A percentile compares a stretch with the other conserved stretches of the same genome.
These are phyloP conservation scores for Trametes polyzona DNA, from an alignment of 1,284 basidiomycete species.

Conservation along the genomic window DNA sequence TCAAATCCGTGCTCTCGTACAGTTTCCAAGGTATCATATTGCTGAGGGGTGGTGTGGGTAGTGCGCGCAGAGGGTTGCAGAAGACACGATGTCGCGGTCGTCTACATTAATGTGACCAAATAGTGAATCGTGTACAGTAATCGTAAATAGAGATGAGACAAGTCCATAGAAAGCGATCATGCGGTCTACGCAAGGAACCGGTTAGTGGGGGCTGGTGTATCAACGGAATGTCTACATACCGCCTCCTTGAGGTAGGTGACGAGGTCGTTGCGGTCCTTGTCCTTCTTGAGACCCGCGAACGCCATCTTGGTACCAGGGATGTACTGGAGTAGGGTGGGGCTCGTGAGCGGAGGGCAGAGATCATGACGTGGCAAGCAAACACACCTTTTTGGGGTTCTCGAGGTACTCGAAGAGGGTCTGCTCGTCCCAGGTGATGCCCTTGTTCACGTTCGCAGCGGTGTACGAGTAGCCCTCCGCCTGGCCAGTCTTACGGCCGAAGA, in stretches of 20 bases:
- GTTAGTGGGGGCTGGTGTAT: too few relatives aligned
- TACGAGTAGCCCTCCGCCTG: conserved; percentile 89
- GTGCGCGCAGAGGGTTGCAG: conserved; percentile 2
- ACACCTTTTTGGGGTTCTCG: conserved; percentile 94
- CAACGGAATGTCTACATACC: too few relatives aligned
- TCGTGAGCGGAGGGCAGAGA: conserved; percentile 12
- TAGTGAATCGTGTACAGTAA: conserved; percentile 22
- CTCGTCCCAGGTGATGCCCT: conserved; percentile 87
- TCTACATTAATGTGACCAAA: conserved; percentile 32
- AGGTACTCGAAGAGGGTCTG: conserved; percentile 93
- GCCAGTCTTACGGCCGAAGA: conserved; percentile 91
- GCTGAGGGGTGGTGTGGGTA: conserved; percentile 12
- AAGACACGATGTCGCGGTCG: conserved; percentile 25
- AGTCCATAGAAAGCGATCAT: neutral
- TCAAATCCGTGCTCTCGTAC: neutral
- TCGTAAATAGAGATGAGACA: conserved; percentile 14
- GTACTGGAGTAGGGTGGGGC: conserved; percentile 59
- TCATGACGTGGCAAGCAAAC: conserved; percentile 32
- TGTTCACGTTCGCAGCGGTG: conserved; percentile 96
- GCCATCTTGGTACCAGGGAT: conserved; percentile 98
- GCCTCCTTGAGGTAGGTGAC: conserved; percentile 77
- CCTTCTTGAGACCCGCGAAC: conserved; percentile 97
- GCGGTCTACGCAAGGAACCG: too few relatives aligned
- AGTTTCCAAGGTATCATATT: conserved; percentile 20
- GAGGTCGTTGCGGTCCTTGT: conserved; percentile 93